Evolutionary conservation across 305 asterid genomes (phyloP), one percentile per base, ranked within the genome.

Genomic region (Fraxinus dipetala): DNA sequence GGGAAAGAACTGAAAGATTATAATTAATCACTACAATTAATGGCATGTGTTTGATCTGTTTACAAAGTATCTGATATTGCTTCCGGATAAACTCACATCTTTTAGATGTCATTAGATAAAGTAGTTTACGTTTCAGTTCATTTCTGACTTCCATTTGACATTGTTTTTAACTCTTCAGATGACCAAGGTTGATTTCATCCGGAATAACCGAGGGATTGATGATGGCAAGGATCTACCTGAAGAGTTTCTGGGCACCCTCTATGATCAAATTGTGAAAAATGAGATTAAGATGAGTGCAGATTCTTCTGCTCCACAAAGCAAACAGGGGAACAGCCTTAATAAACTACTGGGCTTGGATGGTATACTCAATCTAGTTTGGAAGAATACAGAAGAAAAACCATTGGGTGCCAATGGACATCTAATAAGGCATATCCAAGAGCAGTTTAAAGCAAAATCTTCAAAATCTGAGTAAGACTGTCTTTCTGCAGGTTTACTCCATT

Each of bases 121-220:
- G 61, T 87, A 78, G 76, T 63, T 59, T 85, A 31, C 69, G 67
- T 34, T 69, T 38, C 34, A 34, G 73, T 59, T 81, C 54, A 70
- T 76, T 81, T 86, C 82, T 86, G 87, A 85, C 87, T 82, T 72
- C 69, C 82, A 28, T 67, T 31, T 87, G 85, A 61, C 78, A 77
- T 85, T 87, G 85, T 83, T 78, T 89, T 88, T 88, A 84, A 79
- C 79, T 81, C 24, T 87, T 86, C 81, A 96, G 99, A 96, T 96
- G 99, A 86, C 92, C 77, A 94, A 94, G 91, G 95, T 94, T 87
- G 99, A 95, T 89, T 96, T 96, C 89, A 90, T 96, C 86, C 93
- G 98, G 88, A 96, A 96, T 90, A 96, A 96, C 86, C 97, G 99
- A 70, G 99, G 99, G 78, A 96, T 96, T 18, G 95, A 96, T 81